phyloP scores from a whole-genome alignment of 345 rosid species.

The Excoecaria cochinchinensis region DNA sequence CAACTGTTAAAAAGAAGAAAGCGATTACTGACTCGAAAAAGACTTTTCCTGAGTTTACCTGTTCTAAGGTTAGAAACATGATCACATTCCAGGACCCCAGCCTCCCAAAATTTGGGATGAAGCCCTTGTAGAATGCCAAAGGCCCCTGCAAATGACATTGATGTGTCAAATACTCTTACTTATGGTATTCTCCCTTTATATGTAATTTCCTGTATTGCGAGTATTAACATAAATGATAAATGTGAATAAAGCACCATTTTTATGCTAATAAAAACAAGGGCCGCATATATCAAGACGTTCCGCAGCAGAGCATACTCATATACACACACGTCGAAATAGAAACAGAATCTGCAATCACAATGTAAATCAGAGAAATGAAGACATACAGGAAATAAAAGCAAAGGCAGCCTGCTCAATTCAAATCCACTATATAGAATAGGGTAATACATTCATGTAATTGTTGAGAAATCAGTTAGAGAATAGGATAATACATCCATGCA shows the following conservation, averaged over 20 bases:
- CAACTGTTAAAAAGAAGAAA: background rate
- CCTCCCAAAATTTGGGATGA: slow-evolving; percentile 82
- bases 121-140: slow-evolving; percentile 88
- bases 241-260: background rate
- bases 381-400: background rate
- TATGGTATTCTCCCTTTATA: background rate
- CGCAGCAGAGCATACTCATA: background rate
- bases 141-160: slow-evolving; percentile 53
- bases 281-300: background rate
- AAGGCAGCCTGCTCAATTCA: background rate
- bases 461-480: background rate
- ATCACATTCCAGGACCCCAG: slow-evolving; percentile 92
- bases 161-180: background rate
- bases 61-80: slow-evolving; percentile 93
- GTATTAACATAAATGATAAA: background rate
- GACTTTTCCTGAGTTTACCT: slow-evolving; percentile 39
- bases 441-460: background rate
- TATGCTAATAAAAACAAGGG: background rate
- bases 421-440: background rate
- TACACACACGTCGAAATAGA: background rate
- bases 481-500: background rate
- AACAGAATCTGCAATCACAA: background rate
- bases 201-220: background rate
- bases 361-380: background rate
- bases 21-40: background rate